Base-by-base conservation (phyloP, 2,329 filamentous ascomycete genomes). In the Berkeleyomyces basicola region DNA sequence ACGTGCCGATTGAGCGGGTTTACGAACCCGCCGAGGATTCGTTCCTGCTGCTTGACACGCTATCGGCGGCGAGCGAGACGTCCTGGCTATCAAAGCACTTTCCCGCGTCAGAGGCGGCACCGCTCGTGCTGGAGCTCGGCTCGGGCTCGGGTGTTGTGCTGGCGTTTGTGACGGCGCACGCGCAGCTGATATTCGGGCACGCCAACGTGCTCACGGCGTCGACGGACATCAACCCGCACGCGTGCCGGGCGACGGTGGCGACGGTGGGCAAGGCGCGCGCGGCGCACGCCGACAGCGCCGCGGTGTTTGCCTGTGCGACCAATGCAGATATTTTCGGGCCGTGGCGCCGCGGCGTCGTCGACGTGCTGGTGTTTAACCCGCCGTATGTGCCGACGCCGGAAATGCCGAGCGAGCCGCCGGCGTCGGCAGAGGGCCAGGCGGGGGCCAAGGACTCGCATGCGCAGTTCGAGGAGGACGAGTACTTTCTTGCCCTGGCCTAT, bases 21-120 rank as follows among this genome's bases (percentile, higher is more conserved):
- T 99, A 99, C 75, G 91, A 96, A 71, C 93, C 93, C 43, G 87
- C 92, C 9, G 93, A 99, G 74, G 93, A 99, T 76, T 96, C 91
- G 4, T 99, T 90, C 71, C 82, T 99, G 53, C 81, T 99, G 58
- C 82, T 99, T 39, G 92, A 99, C 75, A 95, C 91, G 0, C 80
- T 99, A 53, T 92, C 91, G 0, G 86, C 85, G 1, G 64, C 77
- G 0, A 72, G 80, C 1, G 90, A 96, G 74, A 82, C 78, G 3
- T 67, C 75, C 33, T 96, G 90, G 72, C 82, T 96, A 23, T 77
- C 77, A 16, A 64, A 74, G 4, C 82, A 81, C 51, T 95, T 96
- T 70, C 53, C 65, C 1, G 64, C 68, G 47, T 65, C 66, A 33
- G 55, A 66, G 39, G 72, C 79, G 0, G 70, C 76, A 1, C 83